phyloP scores from a whole-genome alignment of 768 basidiomycete genomes.

The Auricularia auricula-judae region DNA sequence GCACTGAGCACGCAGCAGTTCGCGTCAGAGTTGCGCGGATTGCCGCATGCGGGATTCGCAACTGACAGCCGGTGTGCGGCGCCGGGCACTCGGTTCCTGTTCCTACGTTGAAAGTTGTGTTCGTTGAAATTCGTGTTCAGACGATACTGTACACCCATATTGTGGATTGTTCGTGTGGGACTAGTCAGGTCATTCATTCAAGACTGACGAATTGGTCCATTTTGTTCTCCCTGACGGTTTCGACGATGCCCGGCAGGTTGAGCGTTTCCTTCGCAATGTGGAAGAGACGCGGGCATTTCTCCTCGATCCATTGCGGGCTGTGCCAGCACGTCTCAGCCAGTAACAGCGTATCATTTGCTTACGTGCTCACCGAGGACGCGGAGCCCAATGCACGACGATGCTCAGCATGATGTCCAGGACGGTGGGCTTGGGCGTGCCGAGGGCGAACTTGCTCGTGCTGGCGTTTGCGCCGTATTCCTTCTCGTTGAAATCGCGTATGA shows the following conservation, averaged over 20 bases:
- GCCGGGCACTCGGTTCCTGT: no score
- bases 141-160: no score
- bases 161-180: no score
- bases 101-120: no score
- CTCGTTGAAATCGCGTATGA: background rate
- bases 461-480: background rate
- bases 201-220: background rate
- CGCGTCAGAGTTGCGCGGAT: no score
- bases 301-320: conserved; percentile 3
- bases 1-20: no score
- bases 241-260: background rate
- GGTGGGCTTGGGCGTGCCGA: conserved; percentile 5
- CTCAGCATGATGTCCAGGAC: conserved; percentile 4
- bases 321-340: background rate
- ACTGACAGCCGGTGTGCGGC: no score
- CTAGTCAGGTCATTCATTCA: background rate
- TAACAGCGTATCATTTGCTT: background rate
- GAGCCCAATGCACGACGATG: conserved; percentile 4
- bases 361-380: conserved; percentile 1
- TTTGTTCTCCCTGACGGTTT: background rate
- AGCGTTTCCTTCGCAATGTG: conserved; percentile 1
- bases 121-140: no score
- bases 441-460: background rate
- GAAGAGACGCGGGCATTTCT: conserved; percentile 5
- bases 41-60: no score